Percentiles rank a stretch among this genome's conserved stretches.
phyloP scores from a whole-genome alignment of 179 eudicot species.

The Beta macrorhiza region DNA sequence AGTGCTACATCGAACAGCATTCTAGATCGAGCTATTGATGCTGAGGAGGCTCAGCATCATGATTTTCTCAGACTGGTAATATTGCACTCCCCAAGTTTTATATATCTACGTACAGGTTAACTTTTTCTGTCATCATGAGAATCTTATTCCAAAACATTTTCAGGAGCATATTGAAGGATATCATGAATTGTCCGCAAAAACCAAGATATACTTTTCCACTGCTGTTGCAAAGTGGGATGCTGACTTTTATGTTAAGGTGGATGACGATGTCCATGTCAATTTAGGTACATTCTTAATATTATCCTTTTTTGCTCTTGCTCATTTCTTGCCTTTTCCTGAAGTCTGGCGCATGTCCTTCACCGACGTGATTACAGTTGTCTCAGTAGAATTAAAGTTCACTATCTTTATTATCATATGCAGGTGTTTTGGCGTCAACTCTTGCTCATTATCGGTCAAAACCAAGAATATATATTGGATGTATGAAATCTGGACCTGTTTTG shows the following conservation, averaged over 20 bases:
- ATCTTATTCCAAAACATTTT: conserved; percentile 15
- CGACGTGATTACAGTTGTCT: neutral
- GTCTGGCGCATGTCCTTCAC: neutral
- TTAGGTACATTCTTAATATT: conserved; percentile 45
- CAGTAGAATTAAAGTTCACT: neutral
- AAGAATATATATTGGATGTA: conserved; percentile 81
- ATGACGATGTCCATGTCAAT: conserved; percentile 90
- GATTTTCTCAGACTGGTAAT: conserved; percentile 79
- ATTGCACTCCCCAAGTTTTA: neutral
- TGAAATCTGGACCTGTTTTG: conserved; percentile 91
- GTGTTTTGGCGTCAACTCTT: conserved; percentile 63
- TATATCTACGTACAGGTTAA: conserved; percentile 10
- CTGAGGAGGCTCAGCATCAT: conserved; percentile 75
- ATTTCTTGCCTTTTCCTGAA: neutral
- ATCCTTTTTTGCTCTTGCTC: neutral
- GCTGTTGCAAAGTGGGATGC: conserved; percentile 93
- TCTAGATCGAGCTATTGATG: conserved; percentile 79
- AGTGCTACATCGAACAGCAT: conserved; percentile 83
- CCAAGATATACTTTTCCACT: conserved; percentile 74
- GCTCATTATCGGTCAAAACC: conserved; percentile 79
- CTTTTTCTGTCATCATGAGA: neutral
- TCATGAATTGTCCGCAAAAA: conserved; percentile 83
- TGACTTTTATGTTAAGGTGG: conserved; percentile 84
- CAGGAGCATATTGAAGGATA: conserved; percentile 95
- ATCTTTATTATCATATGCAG: conserved; percentile 30